These are phyloP conservation scores for Crithidia fasciculata DNA, from an alignment of 208 protist species.

Conservation along the genomic window DNA sequence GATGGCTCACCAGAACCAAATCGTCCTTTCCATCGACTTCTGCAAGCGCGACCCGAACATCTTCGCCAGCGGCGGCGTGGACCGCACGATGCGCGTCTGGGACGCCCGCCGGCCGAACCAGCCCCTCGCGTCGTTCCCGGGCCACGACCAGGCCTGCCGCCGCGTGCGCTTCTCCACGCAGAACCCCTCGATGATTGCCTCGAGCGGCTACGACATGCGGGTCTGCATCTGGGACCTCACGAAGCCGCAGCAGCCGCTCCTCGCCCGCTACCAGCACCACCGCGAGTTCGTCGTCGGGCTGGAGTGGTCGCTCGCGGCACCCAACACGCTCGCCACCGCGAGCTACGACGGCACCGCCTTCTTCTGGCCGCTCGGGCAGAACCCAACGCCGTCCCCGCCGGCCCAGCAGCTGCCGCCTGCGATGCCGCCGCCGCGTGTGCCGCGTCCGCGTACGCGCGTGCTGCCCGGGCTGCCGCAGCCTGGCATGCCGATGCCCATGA, in stretches of 20 bases:
- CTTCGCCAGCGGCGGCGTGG: slow-evolving; percentile 87
- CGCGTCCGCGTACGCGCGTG: slow-evolving; percentile 57
- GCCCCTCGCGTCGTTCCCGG: slow-evolving; percentile 77
- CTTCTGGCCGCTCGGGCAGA: slow-evolving; percentile 70
- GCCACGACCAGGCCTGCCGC: slow-evolving; percentile 88
- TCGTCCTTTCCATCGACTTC: slow-evolving; percentile 91
- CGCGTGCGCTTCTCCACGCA: slow-evolving; percentile 87
- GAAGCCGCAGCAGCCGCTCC: slow-evolving; percentile 79
- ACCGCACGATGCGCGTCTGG: slow-evolving; percentile 87
- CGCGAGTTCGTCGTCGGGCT: slow-evolving; percentile 90
- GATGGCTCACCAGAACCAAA: slow-evolving; percentile 83
- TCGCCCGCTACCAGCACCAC: slow-evolving; percentile 86
- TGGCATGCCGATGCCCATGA: slow-evolving; percentile 47
- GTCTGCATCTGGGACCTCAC: slow-evolving; percentile 90
- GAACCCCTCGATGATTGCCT: slow-evolving; percentile 75
- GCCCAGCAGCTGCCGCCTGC: slow-evolving; percentile 60
- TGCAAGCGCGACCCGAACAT: slow-evolving; percentile 91
- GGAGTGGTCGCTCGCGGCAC: slow-evolving; percentile 79
- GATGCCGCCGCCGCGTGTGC: slow-evolving; percentile 75
- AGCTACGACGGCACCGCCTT: slow-evolving; percentile 81
- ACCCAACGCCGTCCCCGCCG: slow-evolving; percentile 56
- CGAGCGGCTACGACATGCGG: slow-evolving; percentile 88
- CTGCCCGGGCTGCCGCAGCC: slow-evolving; percentile 68
- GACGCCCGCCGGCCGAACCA: slow-evolving; percentile 78
- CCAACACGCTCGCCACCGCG: slow-evolving; percentile 66